Evolutionary conservation across 2,329 filamentous ascomycete genomes (phyloP).

Genomic region (Penicillium fuscoglaucum): DNA sequence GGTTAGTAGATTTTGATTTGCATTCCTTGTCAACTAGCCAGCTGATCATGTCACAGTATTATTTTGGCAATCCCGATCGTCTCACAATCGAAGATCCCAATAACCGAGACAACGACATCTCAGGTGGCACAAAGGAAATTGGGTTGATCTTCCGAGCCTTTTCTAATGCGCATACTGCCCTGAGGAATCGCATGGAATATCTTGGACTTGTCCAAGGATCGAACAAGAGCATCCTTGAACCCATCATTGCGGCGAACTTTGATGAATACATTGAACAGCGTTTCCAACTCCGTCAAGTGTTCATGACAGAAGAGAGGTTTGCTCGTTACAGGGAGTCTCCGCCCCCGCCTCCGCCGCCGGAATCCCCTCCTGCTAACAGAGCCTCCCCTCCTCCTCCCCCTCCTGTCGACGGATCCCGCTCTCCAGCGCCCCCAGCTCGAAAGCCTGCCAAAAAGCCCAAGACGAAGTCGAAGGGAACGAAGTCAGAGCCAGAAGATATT

Average conservation of each 20-base stretch:
- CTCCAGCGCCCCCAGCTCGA: background rate
- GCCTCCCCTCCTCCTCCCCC: constrained; percentile 16
- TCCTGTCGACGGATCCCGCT: background rate
- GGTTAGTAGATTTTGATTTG: constrained; percentile 47
- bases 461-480: background rate
- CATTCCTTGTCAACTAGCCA: background rate
- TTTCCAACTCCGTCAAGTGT: constrained; percentile 58
- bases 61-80: constrained; percentile 58
- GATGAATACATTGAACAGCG: constrained; percentile 70
- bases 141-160: constrained; percentile 69
- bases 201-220: constrained; percentile 22
- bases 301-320: constrained; percentile 44
- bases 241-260: constrained; percentile 78
- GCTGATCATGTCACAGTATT: constrained; percentile 33
- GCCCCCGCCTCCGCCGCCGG: constrained; percentile 19
- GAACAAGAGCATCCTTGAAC: constrained; percentile 63
- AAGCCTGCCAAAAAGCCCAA: background rate
- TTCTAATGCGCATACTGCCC: constrained; percentile 58
- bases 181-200: constrained; percentile 59
- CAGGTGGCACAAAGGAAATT: constrained; percentile 77
- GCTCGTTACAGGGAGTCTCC: constrained; percentile 31
- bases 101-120: constrained; percentile 79
- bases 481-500: constrained; percentile 7
- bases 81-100: constrained; percentile 93
- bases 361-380: constrained; percentile 8